Percentiles rank a stretch among this genome's conserved stretches.
phyloP scores from a whole-genome alignment of 306 rosid species.

The Herpetospermum pedunculosum region DNA sequence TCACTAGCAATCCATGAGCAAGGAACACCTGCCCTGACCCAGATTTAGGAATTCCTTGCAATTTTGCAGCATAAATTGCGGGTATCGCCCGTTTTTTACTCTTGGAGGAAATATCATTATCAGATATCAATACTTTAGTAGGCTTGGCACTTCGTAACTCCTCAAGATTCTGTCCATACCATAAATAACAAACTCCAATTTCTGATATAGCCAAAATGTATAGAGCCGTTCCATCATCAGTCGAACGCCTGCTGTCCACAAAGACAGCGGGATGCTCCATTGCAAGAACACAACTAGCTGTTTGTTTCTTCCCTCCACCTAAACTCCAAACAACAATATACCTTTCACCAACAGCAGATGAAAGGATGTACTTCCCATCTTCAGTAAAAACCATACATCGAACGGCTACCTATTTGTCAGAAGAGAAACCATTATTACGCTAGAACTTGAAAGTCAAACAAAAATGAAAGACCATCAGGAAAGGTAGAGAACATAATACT shows the following conservation, averaged over 20 bases:
- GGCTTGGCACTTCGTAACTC: conserved; percentile 55
- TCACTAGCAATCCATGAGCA: conserved; percentile 64
- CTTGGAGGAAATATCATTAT: conserved; percentile 38
- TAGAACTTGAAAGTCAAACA: background rate
- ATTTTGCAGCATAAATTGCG: conserved; percentile 65
- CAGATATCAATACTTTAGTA: conserved; percentile 53
- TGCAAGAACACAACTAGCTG: conserved; percentile 71
- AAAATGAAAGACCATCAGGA: background rate
- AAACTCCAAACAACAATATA: conserved; percentile 70
- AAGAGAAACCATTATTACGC: conserved; percentile 16
- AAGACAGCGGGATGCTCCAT: conserved; percentile 93
- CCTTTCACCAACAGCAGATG: conserved; percentile 87
- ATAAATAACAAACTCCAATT: conserved; percentile 69
- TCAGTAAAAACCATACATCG: conserved; percentile 75
- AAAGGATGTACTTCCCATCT: conserved; percentile 71
- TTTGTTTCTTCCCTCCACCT: conserved; percentile 54
- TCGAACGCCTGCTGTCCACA: conserved; percentile 53
- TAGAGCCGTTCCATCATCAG: conserved; percentile 31
- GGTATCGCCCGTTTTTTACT: conserved; percentile 48
- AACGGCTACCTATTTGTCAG: conserved; percentile 58
- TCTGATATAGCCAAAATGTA: conserved; percentile 83
- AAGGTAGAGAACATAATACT: conserved; percentile 26
- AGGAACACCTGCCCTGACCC: conserved; percentile 58
- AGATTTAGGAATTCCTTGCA: conserved; percentile 43
- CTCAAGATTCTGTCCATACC: conserved; percentile 63